These are phyloP conservation scores for Dothideomycetes sp. DNA, from an alignment of 2,329 filamentous ascomycete species.

Conservation along the genomic window DNA sequence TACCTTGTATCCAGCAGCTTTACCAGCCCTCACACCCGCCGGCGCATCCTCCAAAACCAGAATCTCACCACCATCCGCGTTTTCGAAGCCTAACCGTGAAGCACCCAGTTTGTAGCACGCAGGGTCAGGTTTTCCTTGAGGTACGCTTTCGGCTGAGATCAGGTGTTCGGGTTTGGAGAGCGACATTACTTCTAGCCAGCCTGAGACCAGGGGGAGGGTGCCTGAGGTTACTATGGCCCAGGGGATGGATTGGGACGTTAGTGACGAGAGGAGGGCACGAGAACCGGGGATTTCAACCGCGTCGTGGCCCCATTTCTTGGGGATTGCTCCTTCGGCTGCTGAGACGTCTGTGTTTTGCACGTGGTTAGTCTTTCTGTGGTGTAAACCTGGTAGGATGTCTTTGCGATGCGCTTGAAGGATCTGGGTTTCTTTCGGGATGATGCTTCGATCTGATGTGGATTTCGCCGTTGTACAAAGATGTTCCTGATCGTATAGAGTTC, in stretches of 20 bases:
- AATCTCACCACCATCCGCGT: slow-evolving; percentile 32
- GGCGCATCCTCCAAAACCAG: slow-evolving; percentile 86
- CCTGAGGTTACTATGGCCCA: slow-evolving; percentile 71
- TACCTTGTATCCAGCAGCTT: slow-evolving; percentile 76
- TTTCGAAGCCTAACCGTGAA: slow-evolving; percentile 34
- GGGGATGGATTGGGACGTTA: slow-evolving; percentile 54
- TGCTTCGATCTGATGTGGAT: too few species aligned
- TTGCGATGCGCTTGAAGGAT: too few species aligned
- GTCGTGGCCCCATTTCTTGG: slow-evolving; percentile 64
- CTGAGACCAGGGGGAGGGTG: slow-evolving; percentile 38
- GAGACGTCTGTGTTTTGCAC: slow-evolving; percentile 79
- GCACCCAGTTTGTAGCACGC: slow-evolving; percentile 39
- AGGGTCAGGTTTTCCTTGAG: slow-evolving; percentile 42
- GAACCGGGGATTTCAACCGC: slow-evolving; percentile 82
- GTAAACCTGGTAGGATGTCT: too few species aligned
- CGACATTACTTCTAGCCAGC: slow-evolving; percentile 42
- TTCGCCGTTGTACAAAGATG: too few species aligned
- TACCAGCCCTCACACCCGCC: slow-evolving; percentile 73
- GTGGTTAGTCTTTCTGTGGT: too few species aligned
- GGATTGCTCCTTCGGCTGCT: slow-evolving; percentile 68
- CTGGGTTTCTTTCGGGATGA: too few species aligned
- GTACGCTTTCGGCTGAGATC: slow-evolving; percentile 43
- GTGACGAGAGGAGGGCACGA: slow-evolving; percentile 43
- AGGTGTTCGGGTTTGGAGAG: slow-evolving; percentile 38
- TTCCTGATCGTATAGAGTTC: too few species aligned